These are phyloP conservation scores for Dacryopinax primogenitus DNA, from an alignment of 768 basidiomycete species.

Conservation along the genomic window DNA sequence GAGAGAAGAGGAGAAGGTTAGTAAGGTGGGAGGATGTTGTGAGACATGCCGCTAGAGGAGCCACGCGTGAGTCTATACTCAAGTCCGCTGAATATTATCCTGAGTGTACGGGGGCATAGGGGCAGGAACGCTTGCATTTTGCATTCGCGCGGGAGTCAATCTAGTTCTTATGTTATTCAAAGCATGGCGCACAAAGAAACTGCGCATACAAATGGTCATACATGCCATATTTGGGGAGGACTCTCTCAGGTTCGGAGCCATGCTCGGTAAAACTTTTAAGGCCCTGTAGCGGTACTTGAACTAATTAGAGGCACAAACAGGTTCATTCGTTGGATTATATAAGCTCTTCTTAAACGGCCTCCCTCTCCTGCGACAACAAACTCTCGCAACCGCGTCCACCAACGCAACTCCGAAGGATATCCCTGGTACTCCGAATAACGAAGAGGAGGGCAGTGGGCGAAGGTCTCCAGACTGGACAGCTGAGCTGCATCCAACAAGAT, in stretches of 20 bases:
- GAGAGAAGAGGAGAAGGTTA: not conserved
- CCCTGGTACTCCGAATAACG: constrained; percentile 13
- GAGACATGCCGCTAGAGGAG: not conserved
- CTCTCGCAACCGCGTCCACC: constrained; percentile 24
- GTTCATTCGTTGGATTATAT: constrained; percentile 64
- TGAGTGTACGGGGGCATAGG: constrained; percentile 35
- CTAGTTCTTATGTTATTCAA: constrained; percentile 64
- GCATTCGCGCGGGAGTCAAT: constrained; percentile 72
- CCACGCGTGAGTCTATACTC: not conserved
- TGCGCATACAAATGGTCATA: constrained; percentile 52
- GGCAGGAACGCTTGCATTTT: constrained; percentile 66
- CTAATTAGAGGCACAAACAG: constrained; percentile 27
- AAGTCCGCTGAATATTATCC: not conserved
- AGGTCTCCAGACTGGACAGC: not conserved
- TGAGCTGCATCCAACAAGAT: constrained; percentile 35
- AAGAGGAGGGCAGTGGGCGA: not conserved
- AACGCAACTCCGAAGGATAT: constrained; percentile 22
- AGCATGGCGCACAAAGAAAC: constrained; percentile 52
- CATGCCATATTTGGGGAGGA: constrained; percentile 77
- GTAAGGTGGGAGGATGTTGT: constrained; percentile 2
- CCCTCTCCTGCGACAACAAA: constrained; percentile 48
- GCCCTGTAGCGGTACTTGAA: not conserved
- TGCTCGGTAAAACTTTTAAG: constrained; percentile 49
- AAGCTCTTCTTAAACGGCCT: constrained; percentile 67
- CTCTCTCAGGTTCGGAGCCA: constrained; percentile 70